phyloP scores from a whole-genome alignment of 2,329 filamentous ascomycete species.

The Fusarium verticillioides region DNA sequence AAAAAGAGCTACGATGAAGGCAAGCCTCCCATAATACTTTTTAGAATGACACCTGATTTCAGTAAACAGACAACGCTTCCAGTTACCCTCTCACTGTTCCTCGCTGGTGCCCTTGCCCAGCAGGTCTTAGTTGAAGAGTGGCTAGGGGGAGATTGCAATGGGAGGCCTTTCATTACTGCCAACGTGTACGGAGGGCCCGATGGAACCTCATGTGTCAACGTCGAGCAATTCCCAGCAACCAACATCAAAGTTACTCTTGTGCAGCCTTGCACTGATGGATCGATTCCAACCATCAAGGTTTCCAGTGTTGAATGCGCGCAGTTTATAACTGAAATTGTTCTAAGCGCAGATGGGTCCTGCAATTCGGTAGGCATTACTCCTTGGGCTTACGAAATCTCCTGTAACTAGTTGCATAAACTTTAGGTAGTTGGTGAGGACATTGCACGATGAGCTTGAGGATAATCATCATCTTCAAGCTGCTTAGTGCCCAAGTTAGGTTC shows the following conservation, averaged over 20 bases:
- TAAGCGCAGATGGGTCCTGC: background rate
- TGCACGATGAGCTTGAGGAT: background rate
- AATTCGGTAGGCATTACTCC: background rate
- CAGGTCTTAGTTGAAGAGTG: background rate
- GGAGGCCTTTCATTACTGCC: background rate
- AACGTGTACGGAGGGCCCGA: background rate
- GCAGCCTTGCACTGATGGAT: background rate
- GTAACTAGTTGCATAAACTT: background rate
- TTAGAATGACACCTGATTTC: background rate
- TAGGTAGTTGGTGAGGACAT: no score
- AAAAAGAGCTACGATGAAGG: background rate
- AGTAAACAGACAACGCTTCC: no score
- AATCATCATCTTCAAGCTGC: background rate
- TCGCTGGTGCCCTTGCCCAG: background rate
- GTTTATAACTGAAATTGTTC: background rate
- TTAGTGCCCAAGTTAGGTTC: no score
- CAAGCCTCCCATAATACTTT: rapidly evolving
- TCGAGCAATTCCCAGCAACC: background rate
- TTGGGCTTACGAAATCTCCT: background rate
- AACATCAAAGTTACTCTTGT: background rate
- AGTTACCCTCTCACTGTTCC: background rate
- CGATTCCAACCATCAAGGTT: background rate
- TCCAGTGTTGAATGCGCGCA: background rate
- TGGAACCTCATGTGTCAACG: background rate
- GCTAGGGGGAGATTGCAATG: background rate